phyloP scores from a whole-genome alignment of 345 rosid genomes.

The Camelina neglecta region DNA sequence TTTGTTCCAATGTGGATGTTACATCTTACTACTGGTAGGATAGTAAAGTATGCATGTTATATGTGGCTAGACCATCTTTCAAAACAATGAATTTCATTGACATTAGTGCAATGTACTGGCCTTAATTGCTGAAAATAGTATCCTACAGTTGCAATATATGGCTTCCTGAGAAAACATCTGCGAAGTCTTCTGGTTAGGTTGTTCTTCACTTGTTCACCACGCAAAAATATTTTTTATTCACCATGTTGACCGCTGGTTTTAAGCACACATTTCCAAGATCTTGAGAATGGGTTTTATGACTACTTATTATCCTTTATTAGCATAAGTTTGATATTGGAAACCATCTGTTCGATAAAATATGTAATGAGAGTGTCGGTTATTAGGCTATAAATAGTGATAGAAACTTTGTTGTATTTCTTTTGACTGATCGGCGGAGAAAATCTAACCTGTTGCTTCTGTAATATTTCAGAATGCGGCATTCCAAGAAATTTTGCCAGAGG shows the following conservation, averaged over 20 bases:
- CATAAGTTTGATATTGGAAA: constrained; percentile 23
- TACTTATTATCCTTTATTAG: constrained; percentile 21
- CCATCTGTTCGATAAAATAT: constrained; percentile 12
- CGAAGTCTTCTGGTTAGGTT: constrained; percentile 16
- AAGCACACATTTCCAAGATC: constrained; percentile 4
- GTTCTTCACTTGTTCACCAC: constrained; percentile 11
- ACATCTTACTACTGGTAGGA: constrained; percentile 24
- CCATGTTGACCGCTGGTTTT: constrained; percentile 3
- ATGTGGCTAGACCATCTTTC: constrained; percentile 15
- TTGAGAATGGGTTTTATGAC: constrained; percentile 23
- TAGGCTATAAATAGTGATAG: constrained; percentile 20
- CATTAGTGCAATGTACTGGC: constrained; percentile 18
- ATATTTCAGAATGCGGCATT: constrained; percentile 75
- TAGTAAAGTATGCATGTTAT: constrained; percentile 4
- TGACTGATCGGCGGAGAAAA: not conserved
- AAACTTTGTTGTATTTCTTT: constrained; percentile 10
- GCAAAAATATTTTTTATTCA: not conserved
- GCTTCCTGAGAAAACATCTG: constrained; percentile 11
- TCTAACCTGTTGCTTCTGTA: constrained; percentile 21
- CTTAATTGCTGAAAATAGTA: constrained; percentile 4
- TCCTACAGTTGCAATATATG: constrained; percentile 21
- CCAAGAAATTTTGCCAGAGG: constrained; percentile 77
- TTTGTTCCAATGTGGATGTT: constrained; percentile 13
- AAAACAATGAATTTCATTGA: constrained; percentile 14
- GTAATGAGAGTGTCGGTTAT: constrained; percentile 19